A percentile compares a stretch with the other conserved stretches of the same genome.
These are phyloP conservation scores for Talaromyces sp. DNA, from an alignment of 2,329 filamentous ascomycete species.

Conservation along the genomic window DNA sequence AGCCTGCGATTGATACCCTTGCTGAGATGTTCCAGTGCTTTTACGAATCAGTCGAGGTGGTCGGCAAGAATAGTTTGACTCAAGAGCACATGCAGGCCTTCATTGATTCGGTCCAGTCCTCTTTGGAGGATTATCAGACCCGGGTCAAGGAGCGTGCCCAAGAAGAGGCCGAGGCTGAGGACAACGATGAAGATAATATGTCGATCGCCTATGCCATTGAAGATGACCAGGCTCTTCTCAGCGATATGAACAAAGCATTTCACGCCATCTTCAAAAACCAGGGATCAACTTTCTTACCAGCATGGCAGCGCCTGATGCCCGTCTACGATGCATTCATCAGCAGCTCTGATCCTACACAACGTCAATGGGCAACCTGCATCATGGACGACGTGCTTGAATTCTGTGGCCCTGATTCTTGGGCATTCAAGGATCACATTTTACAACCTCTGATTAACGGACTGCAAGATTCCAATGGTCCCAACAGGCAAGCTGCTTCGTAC, in stretches of 20 bases:
- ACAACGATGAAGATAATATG: constrained; percentile 84
- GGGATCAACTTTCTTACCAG: constrained; percentile 71
- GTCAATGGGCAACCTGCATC: constrained; percentile 98
- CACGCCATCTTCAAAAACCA: constrained; percentile 99
- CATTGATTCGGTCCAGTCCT: constrained; percentile 76
- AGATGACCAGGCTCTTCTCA: constrained; percentile 92
- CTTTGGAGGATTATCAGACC: constrained; percentile 86
- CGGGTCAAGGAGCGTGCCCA: constrained; percentile 79
- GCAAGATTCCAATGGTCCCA: constrained; percentile 78
- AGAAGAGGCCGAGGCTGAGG: constrained; percentile 75
- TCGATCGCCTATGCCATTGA: constrained; percentile 88
- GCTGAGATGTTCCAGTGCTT: constrained; percentile 99
- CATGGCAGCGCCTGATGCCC: constrained; percentile 79
- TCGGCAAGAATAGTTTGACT: constrained; percentile 77
- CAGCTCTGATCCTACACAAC: constrained; percentile 77
- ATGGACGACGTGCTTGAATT: constrained; percentile 98
- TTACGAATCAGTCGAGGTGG: constrained; percentile 94
- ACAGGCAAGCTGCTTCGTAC: constrained; percentile 92
- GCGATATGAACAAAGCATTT: constrained; percentile 99
- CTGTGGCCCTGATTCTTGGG: constrained; percentile 81
- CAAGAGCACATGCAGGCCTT: constrained; percentile 77
- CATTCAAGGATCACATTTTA: constrained; percentile 79
- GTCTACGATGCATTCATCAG: constrained; percentile 83
- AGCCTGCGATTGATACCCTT: constrained; percentile 91
- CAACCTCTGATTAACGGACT: constrained; percentile 83